phyloP scores from a whole-genome alignment of 371 early-diverging fungal genomes.

The Funneliformis caledonium region DNA sequence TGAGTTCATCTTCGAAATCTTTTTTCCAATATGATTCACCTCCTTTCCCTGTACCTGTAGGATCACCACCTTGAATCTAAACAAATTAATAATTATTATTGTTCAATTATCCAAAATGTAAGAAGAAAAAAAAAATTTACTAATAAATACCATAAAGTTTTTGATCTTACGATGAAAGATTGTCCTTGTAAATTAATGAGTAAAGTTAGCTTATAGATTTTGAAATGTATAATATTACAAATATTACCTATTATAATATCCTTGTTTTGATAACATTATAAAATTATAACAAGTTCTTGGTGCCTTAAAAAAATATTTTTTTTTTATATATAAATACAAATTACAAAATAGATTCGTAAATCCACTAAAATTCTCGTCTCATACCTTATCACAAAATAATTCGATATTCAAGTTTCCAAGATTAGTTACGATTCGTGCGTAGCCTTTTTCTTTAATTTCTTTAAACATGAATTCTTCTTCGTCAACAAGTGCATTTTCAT shows the following conservation, averaged over 20 bases:
- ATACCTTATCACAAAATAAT: conserved; percentile 74
- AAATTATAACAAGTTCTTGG: conserved; percentile 94
- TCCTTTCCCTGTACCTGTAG: conserved; percentile 90
- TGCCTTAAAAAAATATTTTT: conserved; percentile 50
- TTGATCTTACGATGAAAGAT: conserved; percentile 89
- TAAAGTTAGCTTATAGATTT: too few species aligned
- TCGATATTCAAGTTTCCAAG: conserved; percentile 89
- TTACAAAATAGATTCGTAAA: not conserved
- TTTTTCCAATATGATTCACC: conserved; percentile 84
- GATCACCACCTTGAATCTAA: conserved; percentile 93
- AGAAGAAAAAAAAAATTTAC: not conserved
- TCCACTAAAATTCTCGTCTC: not conserved
- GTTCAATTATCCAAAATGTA: conserved; percentile 32
- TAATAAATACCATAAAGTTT: conserved; percentile 78
- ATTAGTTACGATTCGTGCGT: conserved; percentile 78
- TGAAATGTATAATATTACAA: not conserved
- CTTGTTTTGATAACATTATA: conserved; percentile 79
- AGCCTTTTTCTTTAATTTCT: conserved; percentile 75
- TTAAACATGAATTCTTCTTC: conserved; percentile 90
- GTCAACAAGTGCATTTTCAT: conserved; percentile 70
- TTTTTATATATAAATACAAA: not conserved
- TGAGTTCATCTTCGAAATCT: conserved; percentile 84
- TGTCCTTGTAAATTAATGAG: conserved; percentile 43
- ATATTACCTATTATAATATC: conserved; percentile 72
- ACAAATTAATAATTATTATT: not conserved